Evolutionary conservation across 805 yeast species (phyloP), one percentile per base, ranked within the genome.

Genomic region (Ogataea minuta): DNA sequence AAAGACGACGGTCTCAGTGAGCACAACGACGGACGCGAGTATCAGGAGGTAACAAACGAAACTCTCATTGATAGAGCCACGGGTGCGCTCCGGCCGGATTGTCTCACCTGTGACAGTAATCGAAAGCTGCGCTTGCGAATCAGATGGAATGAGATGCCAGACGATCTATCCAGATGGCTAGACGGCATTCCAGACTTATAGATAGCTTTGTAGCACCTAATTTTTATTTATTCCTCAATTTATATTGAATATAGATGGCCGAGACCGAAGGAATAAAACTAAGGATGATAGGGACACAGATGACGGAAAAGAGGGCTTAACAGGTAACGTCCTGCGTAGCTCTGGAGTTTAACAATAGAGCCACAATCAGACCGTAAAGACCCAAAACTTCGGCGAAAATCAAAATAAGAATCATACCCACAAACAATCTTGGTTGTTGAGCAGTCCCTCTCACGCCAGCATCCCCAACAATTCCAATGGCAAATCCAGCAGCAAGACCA

Each of bases 371-470:
- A 63, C 99, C 99, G 70, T 93, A 63, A 23, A 39, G 42, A 39
- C 42, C 42, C 34, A 39, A 39, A 15, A 39, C 42, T 33, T 39
- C 42, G 24, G 42, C 42, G 37, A 39, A 39, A 39, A 39, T 39
- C 29, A 39, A 23, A 28, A 39, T 39, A 32, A 39, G 28, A 28
- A 39, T 39, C 42, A 39, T 39, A 39, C 42, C 42, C 24, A 39
- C 98, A 68, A 91, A 91, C 62, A 91, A 78, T 76, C 96, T 85
- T 65, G 97, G 97, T 72, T 91, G 99, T 69, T 90, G 97, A 49
- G 96, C 93, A 53, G 90, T 83, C 70, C 96, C 96, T 76, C 98
- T 86, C 43, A 91, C 98, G 77, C 99, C 99, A 43, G 96, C 97
- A 66, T 91, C 99, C 67, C 99, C 99, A 54, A 91, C 99, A 54